These are phyloP conservation scores for Mycogone perniciosa DNA, from an alignment of 2,329 filamentous ascomycete species.

Conservation along the genomic window DNA sequence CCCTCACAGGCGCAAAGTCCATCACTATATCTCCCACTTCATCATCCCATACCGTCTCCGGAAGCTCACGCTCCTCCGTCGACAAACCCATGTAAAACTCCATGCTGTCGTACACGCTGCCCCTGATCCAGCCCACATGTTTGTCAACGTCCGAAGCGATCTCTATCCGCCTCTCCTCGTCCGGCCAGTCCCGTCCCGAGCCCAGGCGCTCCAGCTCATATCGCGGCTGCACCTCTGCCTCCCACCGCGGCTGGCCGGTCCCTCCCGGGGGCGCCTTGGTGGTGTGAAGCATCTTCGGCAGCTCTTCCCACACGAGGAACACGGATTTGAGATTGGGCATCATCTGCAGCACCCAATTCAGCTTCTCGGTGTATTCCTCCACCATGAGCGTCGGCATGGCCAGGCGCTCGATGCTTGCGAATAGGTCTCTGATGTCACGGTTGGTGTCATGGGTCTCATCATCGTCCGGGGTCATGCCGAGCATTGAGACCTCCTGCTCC, in stretches of 20 bases:
- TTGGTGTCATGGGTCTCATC: background rate
- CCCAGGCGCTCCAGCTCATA: no score
- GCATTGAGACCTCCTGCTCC: conserved; percentile 13
- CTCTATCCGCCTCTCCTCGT: no score
- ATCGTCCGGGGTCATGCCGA: background rate
- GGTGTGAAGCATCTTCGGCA: conserved; percentile 11
- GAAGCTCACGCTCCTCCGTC: background rate
- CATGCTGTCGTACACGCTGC: conserved; percentile 1
- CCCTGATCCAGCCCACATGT: background rate
- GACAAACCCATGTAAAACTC: background rate
- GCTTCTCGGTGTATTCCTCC: conserved; percentile 18
- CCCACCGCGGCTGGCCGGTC: conserved; percentile 13
- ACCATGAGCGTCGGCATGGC: conserved; percentile 22
- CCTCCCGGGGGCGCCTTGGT: background rate
- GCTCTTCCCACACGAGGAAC: conserved; percentile 19
- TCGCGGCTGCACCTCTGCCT: background rate
- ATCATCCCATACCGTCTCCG: background rate
- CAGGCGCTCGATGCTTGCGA: conserved; percentile 15
- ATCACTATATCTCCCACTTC: conserved; percentile 7
- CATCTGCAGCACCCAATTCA: conserved; percentile 12
- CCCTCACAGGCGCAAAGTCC: conserved; percentile 7
- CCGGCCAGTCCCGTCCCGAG: no score
- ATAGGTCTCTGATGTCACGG: background rate
- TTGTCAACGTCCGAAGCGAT: no score
- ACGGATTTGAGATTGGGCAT: conserved; percentile 17